phyloP scores from a whole-genome alignment of 305 asterid genomes.

The Fraxinus albicans region DNA sequence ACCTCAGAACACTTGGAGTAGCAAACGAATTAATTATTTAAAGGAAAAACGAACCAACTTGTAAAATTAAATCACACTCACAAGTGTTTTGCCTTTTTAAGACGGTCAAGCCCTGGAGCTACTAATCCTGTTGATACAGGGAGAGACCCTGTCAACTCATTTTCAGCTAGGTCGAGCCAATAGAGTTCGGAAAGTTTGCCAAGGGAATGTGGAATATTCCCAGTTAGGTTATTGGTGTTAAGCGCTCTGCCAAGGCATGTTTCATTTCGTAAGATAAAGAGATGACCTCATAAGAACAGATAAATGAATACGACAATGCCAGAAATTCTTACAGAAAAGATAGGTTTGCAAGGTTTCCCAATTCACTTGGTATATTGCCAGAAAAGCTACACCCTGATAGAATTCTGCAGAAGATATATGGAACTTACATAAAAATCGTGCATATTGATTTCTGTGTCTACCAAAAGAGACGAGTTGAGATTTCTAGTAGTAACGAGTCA shows the following conservation, averaged over 20 bases:
- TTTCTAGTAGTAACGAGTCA: slow-evolving; percentile 1
- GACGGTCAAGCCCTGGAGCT: slow-evolving; percentile 75
- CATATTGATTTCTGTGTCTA: not conserved
- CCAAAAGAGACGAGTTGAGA: not conserved
- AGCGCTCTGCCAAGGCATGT: slow-evolving; percentile 58
- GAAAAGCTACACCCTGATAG: slow-evolving; percentile 88
- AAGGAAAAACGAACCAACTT: not conserved
- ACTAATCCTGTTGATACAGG: slow-evolving; percentile 58
- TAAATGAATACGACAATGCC: not conserved
- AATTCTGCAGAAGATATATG: slow-evolving; percentile 51
- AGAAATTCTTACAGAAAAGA: slow-evolving; percentile 64
- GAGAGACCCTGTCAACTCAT: slow-evolving; percentile 67
- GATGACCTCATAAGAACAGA: not conserved
- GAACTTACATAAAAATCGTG: not conserved
- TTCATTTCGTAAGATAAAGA: not conserved
- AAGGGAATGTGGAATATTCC: slow-evolving; percentile 71
- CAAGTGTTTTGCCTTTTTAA: slow-evolving; percentile 90
- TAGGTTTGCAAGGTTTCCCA: slow-evolving; percentile 71
- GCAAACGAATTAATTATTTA: not conserved
- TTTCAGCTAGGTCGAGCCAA: slow-evolving; percentile 90
- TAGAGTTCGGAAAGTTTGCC: slow-evolving; percentile 79
- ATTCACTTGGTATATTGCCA: slow-evolving; percentile 68
- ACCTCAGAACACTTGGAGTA: slow-evolving; percentile 24
- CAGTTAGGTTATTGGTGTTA: slow-evolving; percentile 79
- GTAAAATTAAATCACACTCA: slow-evolving; percentile 34